A percentile compares a stretch with the other conserved stretches of the same genome.
These are phyloP conservation scores for Trifolium pratense DNA, from an alignment of 306 rosid species.

Conservation along the genomic window DNA sequence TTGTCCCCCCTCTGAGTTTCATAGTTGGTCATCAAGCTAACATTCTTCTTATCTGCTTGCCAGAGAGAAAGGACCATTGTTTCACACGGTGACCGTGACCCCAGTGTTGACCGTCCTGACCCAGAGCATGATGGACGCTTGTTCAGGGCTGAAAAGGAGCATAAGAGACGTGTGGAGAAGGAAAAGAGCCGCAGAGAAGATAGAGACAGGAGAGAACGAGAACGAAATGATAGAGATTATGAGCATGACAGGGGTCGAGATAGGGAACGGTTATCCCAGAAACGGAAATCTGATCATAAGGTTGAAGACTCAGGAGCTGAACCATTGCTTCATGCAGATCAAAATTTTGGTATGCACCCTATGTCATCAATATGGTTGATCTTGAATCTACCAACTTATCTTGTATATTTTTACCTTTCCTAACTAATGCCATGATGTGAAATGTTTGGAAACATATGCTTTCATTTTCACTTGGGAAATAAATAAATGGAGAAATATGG, in stretches of 20 bases:
- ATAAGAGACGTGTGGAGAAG: slow-evolving; percentile 79
- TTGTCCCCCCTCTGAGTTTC: slow-evolving; percentile 36
- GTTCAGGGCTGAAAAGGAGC: slow-evolving; percentile 80
- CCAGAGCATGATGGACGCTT: slow-evolving; percentile 72
- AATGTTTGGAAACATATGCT: slow-evolving; percentile 30
- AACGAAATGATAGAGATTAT: slow-evolving; percentile 77
- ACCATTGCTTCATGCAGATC: slow-evolving; percentile 74
- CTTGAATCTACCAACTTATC: slow-evolving; percentile 34
- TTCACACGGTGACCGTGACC: slow-evolving; percentile 78
- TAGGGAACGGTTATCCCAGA: slow-evolving; percentile 65
- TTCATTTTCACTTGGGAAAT: slow-evolving; percentile 6
- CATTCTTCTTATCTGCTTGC: slow-evolving; percentile 41
- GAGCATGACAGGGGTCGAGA: slow-evolving; percentile 78
- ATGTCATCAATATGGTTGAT: slow-evolving; percentile 39
- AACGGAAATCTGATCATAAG: slow-evolving; percentile 67
- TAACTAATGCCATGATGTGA: slow-evolving; percentile 18
- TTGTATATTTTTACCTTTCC: slow-evolving; percentile 23
- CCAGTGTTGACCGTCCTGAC: slow-evolving; percentile 88
- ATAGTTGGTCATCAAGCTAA: slow-evolving; percentile 42
- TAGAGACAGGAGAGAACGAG: slow-evolving; percentile 77
- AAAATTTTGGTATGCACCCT: slow-evolving; percentile 70
- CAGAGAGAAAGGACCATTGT: slow-evolving; percentile 78
- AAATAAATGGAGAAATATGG: slow-evolving; percentile 26
- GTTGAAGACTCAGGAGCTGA: slow-evolving; percentile 77
- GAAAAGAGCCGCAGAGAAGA: slow-evolving; percentile 87